These are phyloP conservation scores for Stemphylium vesicarium DNA, from an alignment of 2,329 filamentous ascomycete genomes.

Conservation along the genomic window DNA sequence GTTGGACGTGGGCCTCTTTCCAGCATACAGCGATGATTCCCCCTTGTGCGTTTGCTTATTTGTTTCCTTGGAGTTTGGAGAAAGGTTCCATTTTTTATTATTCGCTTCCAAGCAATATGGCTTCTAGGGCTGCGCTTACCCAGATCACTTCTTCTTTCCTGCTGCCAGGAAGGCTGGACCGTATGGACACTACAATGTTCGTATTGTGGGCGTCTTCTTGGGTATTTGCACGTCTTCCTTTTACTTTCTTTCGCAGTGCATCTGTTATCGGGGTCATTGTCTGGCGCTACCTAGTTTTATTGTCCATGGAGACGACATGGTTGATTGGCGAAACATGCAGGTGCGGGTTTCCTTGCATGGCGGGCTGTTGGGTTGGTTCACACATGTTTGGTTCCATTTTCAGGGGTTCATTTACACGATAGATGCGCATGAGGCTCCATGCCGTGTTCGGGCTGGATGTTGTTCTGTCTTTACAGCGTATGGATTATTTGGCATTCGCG, in stretches of 20 bases:
- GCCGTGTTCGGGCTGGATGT: conserved; percentile 31
- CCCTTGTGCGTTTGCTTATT: conserved; percentile 49
- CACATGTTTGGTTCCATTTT: conserved; percentile 15
- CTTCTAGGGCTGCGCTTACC: conserved; percentile 5
- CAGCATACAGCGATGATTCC: conserved; percentile 54
- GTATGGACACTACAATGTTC: conserved; percentile 17
- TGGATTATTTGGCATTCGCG: conserved; percentile 14
- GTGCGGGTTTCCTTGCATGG: conserved; percentile 30
- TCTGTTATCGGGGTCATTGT: conserved; percentile 26
- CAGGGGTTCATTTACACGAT: conserved; percentile 25
- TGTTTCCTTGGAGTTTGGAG: conserved; percentile 39
- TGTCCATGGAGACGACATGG: conserved; percentile 35
- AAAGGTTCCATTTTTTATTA: conserved; percentile 6
- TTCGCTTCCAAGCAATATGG: conserved; percentile 8
- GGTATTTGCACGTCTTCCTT: conserved; percentile 6
- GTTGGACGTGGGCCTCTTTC: conserved; percentile 48
- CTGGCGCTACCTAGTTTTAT: conserved; percentile 37
- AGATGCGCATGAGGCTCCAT: conserved; percentile 34
- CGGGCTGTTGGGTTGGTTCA: conserved; percentile 28
- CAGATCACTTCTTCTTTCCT: conserved; percentile 18
- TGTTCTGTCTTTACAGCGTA: conserved; percentile 42
- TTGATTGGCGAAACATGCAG: conserved; percentile 28
- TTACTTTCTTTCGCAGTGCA: neutral
- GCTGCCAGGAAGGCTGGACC: conserved; percentile 25
- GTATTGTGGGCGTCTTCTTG: conserved; percentile 14